phyloP scores from a whole-genome alignment of 2,329 filamentous ascomycete species.

The Aspergillus puulaauensis region DNA sequence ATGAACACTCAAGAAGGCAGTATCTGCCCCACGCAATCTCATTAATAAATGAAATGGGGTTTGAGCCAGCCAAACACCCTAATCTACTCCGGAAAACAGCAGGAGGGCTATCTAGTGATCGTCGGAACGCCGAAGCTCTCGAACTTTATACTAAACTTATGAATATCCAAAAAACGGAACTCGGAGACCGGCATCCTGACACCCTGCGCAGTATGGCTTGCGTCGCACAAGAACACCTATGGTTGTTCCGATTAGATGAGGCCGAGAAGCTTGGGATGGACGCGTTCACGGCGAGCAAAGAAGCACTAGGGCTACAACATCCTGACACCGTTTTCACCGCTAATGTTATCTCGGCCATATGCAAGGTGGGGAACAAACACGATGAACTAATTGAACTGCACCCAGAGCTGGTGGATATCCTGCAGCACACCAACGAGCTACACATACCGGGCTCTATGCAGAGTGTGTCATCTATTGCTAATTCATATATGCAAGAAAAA shows the following conservation, averaged over 20 bases:
- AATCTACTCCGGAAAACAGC: conserved; percentile 2
- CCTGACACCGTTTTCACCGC: not conserved
- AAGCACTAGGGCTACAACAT: not conserved
- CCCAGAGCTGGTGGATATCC: not conserved
- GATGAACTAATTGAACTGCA: not conserved
- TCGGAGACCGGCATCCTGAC: not conserved
- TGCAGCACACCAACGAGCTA: not conserved
- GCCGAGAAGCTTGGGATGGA: not conserved
- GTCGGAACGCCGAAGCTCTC: conserved; percentile 18
- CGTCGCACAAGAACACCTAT: not conserved
- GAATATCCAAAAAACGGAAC: not conserved
- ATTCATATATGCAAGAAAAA: not conserved
- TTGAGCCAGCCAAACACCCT: not conserved
- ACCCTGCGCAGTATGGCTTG: not conserved
- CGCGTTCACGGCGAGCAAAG: not conserved
- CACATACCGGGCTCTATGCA: not conserved
- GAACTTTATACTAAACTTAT: not conserved
- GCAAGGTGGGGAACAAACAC: not conserved
- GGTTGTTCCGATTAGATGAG: not conserved
- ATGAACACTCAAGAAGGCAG: conserved; percentile 17
- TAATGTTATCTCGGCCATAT: not conserved
- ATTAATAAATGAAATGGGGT: not conserved
- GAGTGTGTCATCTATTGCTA: not conserved
- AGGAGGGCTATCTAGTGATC: conserved; percentile 12
- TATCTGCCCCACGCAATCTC: conserved; percentile 19